Base-by-base conservation (phyloP, 306 rosid genomes). In the Dalbergia cultrata region DNA sequence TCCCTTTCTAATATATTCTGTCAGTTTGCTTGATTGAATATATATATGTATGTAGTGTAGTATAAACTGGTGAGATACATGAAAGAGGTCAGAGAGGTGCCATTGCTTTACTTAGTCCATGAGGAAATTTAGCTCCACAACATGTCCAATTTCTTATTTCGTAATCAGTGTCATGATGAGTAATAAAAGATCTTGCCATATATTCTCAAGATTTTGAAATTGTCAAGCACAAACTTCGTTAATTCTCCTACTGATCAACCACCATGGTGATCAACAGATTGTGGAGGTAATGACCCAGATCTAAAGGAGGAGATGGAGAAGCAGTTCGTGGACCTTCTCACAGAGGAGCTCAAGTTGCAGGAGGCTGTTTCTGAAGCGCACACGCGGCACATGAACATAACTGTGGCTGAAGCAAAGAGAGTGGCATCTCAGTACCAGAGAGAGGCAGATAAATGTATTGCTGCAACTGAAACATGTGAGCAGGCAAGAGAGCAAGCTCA, bases 401-500 rank as follows among this genome's bases (percentile, higher is more conserved):
- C 99, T 19, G 72, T 91, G 80, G 94, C 86, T 4, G 99, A 91
- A 81, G 98, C 99, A 3, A 95, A 89, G 83, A 78, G 98, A 85
- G 87, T 90, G 50, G 99, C 98, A 65, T 80, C 95, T 79, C 97
- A 91, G 87, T 95, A 95, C 88, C 98, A 93, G 87, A 91, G 88
- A 78, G 99, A 95, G 90, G 97, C 98, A 33, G 99, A 91, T 77
- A 95, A 95, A 81, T 95, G 99, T 76, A 87, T 89, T 70, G 85
- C 96, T 66, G 97, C 98, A 5, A 95, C 97, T 11, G 97, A 95
- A 89, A 93, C 98, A 18, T 95, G 99, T 53, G 99, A 95, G 90
- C 94, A 88, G 80, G 97, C 98, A 49, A 87, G 98, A 76, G 99
- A 95, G 77, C 88, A 75, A 5, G 85, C 96, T 0, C 85, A 95